Conservation (phyloP, 1,139 yeast species). For the Saccharomyces hybrid region DNA sequence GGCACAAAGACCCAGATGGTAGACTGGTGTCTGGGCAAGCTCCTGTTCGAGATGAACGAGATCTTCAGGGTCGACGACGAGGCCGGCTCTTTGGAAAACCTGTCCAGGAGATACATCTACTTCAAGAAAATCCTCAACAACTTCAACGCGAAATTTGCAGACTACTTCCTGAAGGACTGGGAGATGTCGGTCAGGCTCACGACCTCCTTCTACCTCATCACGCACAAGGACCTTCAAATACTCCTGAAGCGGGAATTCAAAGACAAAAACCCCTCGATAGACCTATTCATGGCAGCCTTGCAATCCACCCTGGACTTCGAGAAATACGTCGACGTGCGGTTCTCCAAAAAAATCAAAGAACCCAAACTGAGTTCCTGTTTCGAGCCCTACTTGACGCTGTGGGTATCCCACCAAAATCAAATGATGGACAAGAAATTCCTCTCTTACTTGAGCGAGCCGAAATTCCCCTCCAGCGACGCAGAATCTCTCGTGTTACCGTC, state of each 20-base stretch:
- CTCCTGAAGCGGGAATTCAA: constrained; percentile 36
- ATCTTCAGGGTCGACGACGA: constrained; percentile 78
- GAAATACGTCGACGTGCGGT: constrained; percentile 53
- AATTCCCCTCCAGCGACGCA: constrained; percentile 33
- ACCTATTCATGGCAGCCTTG: constrained; percentile 51
- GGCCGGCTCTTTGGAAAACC: constrained; percentile 88
- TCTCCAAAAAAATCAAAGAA: constrained; percentile 33
- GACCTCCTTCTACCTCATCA: constrained; percentile 56
- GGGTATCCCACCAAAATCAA: constrained; percentile 84
- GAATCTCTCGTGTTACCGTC: constrained; percentile 66
- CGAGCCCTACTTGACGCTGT: constrained; percentile 74
- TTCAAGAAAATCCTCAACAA: constrained; percentile 63
- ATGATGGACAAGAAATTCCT: constrained; percentile 53
- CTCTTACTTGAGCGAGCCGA: constrained; percentile 48
- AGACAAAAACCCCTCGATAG: constrained; percentile 36
- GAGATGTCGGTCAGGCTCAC: constrained; percentile 56
- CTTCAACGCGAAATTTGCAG: constrained; percentile 46
- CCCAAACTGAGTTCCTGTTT: constrained; percentile 63
- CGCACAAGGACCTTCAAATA: constrained; percentile 56
- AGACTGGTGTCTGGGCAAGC: constrained; percentile 66
- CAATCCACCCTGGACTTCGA: constrained; percentile 76
- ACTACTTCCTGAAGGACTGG: constrained; percentile 68
- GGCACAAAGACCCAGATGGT: constrained; percentile 55
- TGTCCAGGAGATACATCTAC: constrained; percentile 72
- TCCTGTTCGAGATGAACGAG: constrained; percentile 63